Conservation (phyloP, 2,329 filamentous ascomycete genomes). For the Pseudocercospora eumusae region DNA sequence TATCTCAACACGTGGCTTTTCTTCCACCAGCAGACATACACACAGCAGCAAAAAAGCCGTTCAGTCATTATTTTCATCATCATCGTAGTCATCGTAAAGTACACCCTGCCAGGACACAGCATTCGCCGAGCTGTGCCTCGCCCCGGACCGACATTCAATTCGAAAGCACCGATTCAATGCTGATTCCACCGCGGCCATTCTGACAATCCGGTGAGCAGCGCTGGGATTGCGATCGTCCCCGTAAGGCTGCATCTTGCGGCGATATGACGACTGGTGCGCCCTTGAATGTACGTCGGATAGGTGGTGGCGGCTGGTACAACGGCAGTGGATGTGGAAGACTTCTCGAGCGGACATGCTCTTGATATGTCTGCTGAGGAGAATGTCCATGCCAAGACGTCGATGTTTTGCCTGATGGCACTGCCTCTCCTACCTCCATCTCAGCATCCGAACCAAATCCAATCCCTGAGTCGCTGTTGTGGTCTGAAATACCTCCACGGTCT, state of each 20-base stretch:
- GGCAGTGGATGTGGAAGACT: constrained; percentile 40
- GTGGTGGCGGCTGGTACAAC: constrained; percentile 38
- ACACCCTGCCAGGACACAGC: not conserved
- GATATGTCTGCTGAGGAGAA: constrained; percentile 17
- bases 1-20: not conserved
- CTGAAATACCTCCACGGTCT: constrained; percentile 44
- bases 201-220: constrained; percentile 33
- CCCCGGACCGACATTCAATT: constrained; percentile 12
- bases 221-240: constrained; percentile 12
- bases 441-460: constrained; percentile 58
- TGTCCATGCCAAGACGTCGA: constrained; percentile 34
- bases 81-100: not conserved
- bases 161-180: constrained; percentile 39
- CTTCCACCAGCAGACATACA: not conserved
- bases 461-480: constrained; percentile 66
- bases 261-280: constrained; percentile 23
- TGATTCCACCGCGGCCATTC: constrained; percentile 32
- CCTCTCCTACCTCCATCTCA: constrained; percentile 43
- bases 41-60: not conserved
- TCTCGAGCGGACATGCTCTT: constrained; percentile 36
- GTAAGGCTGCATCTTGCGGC: constrained; percentile 24
- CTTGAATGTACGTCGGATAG: constrained; percentile 28
- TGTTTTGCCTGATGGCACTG: constrained; percentile 25
- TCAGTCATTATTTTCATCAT: not conserved
- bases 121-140: not conserved